Evolutionary conservation across 768 basidiomycete species (phyloP).

Genomic region (Leccinum barrowsii): DNA sequence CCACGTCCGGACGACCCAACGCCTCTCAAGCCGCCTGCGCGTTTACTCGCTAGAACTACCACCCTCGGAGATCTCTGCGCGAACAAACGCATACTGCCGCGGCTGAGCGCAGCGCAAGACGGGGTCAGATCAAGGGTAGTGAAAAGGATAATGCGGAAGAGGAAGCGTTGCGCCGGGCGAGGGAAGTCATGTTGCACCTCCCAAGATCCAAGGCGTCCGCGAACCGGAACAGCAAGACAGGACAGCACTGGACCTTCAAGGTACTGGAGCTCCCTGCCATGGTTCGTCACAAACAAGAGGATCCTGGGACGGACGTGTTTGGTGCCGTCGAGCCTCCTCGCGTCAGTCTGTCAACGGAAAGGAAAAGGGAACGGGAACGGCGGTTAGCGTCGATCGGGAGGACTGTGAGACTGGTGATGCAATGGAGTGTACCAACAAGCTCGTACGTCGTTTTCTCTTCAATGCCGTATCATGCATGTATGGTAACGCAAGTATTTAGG

Average conservation of each 20-base stretch:
- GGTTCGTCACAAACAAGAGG: constrained; percentile 14
- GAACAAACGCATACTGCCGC: constrained; percentile 22
- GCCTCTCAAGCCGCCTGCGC: constrained; percentile 60
- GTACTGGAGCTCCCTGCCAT: constrained; percentile 44
- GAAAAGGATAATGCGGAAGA: constrained; percentile 24
- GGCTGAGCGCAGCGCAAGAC: constrained; percentile 5
- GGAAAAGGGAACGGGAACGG: constrained; percentile 40
- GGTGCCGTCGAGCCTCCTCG: constrained; percentile 22
- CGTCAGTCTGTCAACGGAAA: constrained; percentile 27
- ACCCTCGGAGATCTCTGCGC: constrained; percentile 16
- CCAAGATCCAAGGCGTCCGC: constrained; percentile 24
- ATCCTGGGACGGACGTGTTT: constrained; percentile 30
- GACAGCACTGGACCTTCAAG: constrained; percentile 35
- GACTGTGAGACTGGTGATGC: constrained; percentile 24
- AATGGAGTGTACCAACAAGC: constrained; percentile 59
- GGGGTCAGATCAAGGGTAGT: constrained; percentile 11
- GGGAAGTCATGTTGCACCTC: constrained; percentile 37
- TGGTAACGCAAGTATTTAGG: constrained; percentile 12
- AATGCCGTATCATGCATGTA: not conserved
- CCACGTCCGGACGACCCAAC: constrained; percentile 79
- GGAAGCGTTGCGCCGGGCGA: constrained; percentile 32
- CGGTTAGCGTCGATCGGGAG: constrained; percentile 25
- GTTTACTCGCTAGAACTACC: constrained; percentile 15
- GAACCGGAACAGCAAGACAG: constrained; percentile 6
- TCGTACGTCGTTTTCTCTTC: constrained; percentile 36